Evolutionary conservation across 179 eudicot genomes (phyloP), one percentile per base, ranked within the genome.

Genomic region (Carnegiea gigantea): DNA sequence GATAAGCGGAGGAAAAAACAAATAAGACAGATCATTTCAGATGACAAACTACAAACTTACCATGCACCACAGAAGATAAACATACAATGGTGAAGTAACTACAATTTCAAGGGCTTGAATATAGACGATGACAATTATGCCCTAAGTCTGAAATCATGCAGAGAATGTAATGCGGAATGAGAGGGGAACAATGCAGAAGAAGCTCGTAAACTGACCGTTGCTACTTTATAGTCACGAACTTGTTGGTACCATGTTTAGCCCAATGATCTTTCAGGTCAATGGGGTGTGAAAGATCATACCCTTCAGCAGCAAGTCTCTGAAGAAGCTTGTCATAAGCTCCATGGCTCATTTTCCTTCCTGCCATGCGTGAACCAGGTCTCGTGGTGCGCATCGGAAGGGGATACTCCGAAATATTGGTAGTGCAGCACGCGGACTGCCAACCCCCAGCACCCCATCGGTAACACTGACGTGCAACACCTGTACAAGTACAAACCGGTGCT

Each of bases 401-500:
- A 85, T 86, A 91, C 83, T 88, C 90, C 1, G 94, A 92, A 82
- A 91, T 40, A 62, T 81, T 84, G 38, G 75, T 90, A 26, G 89
- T 92, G 88, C 95, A 93, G 76, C 97, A 92, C 1, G 92, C 82
- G 0, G 97, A 93, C 68, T 93, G 95, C 95, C 97, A 93, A 14
- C 93, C 92, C 73, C 92, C 95, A 51, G 87, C 67, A 71, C 93
- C 95, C 87, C 90, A 87, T 64, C 89, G 79, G 73, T 93, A 88
- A 77, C 97, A 92, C 84, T 80, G 89, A 67, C 91, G 82, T 12
- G 90, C 77, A 82, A 80, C 86, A 64, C 95, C 95, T 0, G 97
- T 93, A 82, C 97, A 93, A 49, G 92, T 82, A 75, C 97, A 93
- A 73, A 88, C 80, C 0, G 97, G 93, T 9, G 90, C 83, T 10